Conservation (phyloP, 495 filamentous ascomycete genomes). For the Xylaria sp. region DNA sequence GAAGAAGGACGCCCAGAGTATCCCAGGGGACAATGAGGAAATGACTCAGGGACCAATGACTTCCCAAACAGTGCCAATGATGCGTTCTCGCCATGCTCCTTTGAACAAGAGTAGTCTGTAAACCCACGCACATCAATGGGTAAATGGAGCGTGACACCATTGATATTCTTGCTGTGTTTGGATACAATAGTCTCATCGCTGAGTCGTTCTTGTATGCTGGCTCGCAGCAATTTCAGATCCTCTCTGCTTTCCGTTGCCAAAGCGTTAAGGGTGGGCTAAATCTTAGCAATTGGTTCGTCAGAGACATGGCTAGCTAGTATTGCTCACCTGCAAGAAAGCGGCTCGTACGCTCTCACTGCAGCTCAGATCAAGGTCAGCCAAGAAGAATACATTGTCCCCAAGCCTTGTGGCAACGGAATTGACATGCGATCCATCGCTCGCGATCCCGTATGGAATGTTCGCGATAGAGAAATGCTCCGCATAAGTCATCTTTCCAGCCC, state of each 20-base stretch:
- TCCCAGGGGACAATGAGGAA: slow-evolving; percentile 79
- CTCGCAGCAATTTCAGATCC: slow-evolving; percentile 67
- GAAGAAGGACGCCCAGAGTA: slow-evolving; percentile 76
- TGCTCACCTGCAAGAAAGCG: slow-evolving; percentile 26
- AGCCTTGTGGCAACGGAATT: slow-evolving; percentile 70
- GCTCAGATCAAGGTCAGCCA: slow-evolving; percentile 61
- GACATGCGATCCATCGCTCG: slow-evolving; percentile 52
- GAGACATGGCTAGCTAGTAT: slow-evolving; percentile 30
- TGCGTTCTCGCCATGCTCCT: slow-evolving; percentile 75
- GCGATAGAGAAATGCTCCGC: slow-evolving; percentile 64
- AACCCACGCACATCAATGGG: slow-evolving; percentile 81
- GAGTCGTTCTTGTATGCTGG: slow-evolving; percentile 71
- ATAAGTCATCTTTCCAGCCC: slow-evolving; percentile 11
- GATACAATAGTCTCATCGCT: slow-evolving; percentile 50
- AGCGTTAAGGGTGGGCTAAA: slow-evolving; percentile 68
- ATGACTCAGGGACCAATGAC: slow-evolving; percentile 69
- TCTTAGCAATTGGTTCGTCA: slow-evolving; percentile 65
- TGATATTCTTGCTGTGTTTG: slow-evolving; percentile 60
- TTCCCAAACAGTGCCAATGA: slow-evolving; percentile 64
- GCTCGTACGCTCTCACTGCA: slow-evolving; percentile 10
- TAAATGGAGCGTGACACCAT: slow-evolving; percentile 67
- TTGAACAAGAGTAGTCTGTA: slow-evolving; percentile 81
- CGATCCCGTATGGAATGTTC: slow-evolving; percentile 82
- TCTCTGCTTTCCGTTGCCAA: slow-evolving; percentile 76
- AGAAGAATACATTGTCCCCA: slow-evolving; percentile 71